Evolutionary conservation across 805 yeast genomes (phyloP), one percentile per base, ranked within the genome.

Genomic region (Zygosaccharomyces lentus): DNA sequence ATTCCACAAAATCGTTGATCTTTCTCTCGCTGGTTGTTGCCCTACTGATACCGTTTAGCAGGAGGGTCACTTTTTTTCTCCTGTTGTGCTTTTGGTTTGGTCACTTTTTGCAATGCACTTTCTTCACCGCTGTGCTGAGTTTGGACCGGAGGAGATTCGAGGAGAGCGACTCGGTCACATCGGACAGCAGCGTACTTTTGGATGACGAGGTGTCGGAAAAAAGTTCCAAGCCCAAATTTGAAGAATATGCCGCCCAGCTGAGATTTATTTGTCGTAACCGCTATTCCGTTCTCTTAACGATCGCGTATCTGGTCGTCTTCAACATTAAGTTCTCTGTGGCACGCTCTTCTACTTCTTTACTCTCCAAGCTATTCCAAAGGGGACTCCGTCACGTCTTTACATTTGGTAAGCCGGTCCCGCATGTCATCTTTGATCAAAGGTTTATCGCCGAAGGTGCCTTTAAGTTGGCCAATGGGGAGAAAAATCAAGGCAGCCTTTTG

Each of bases 101-200:
- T 51, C 84, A 79, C 57, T 46, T 75, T 4, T 65, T 87, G 31
- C 87, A 82, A 52, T 58, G 80, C 40, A 77, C 90, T 1, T 86
- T 72, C 61, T 76, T 85, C 48, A 68, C 81, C 1, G 80, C 88
- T 0, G 78, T 85, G 1, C 66, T 86, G 25, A 73, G 83, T 13
- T 76, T 87, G 31, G 95, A 87, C 65, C 66, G 81, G 25, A 74
- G 81, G 38, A 71, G 87, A 44, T 61, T 76, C 23, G 90, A 83
- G 53, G 69, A 82, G 13, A 75, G 75, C 12, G 87, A 81, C 49
- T 59, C 81, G 9, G 58, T 77, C 7, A 9, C 35, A 37, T 19
- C 34, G 10, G 42, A 37, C 8, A 30, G 30, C 37, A 42, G 40
- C 16, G 10, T 47, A 9, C 25, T 38, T 16, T 27, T 47, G 16